A percentile compares a stretch with the other conserved stretches of the same genome.
phyloP scores from a whole-genome alignment of 108 stramenopile genomes.

The Ochromonas danica region DNA sequence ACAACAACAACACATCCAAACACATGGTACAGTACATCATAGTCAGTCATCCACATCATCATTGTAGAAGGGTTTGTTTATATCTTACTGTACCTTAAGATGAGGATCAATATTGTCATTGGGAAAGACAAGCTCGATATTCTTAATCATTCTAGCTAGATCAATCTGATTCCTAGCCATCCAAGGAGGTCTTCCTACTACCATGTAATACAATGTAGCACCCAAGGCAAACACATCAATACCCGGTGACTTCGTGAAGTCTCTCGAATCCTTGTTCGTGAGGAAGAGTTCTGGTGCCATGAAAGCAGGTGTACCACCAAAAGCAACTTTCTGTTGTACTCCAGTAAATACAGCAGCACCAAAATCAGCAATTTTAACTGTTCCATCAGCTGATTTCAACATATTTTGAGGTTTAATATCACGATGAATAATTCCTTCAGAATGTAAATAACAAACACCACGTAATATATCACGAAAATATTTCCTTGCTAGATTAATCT shows the following conservation, averaged over 20 bases:
- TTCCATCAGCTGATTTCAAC: constrained; percentile 21
- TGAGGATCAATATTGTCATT: constrained; percentile 2
- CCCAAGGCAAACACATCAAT: constrained; percentile 46
- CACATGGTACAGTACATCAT: too few species aligned
- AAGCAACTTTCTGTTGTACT: constrained; percentile 12
- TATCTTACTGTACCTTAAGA: not conserved
- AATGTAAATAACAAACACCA: constrained; percentile 42
- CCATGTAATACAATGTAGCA: constrained; percentile 45
- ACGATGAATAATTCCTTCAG: constrained; percentile 40
- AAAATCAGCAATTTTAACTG: constrained; percentile 44
- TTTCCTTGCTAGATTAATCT: not conserved
- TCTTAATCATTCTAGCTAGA: not conserved
- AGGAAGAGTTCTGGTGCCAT: constrained; percentile 44
- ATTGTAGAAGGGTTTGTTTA: too few species aligned
- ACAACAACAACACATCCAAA: not conserved
- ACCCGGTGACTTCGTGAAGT: constrained; percentile 34
- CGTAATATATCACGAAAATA: constrained; percentile 39
- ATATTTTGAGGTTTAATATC: constrained; percentile 50
- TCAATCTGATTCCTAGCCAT: constrained; percentile 32
- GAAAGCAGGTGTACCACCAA: constrained; percentile 45
- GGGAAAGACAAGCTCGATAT: constrained; percentile 25
- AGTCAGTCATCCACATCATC: too few species aligned
- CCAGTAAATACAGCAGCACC: constrained; percentile 42
- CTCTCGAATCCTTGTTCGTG: not conserved
- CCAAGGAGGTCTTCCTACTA: constrained; percentile 44